These are phyloP conservation scores for Pseudocercospora musae DNA, from an alignment of 2,329 filamentous ascomycete species.

Conservation along the genomic window DNA sequence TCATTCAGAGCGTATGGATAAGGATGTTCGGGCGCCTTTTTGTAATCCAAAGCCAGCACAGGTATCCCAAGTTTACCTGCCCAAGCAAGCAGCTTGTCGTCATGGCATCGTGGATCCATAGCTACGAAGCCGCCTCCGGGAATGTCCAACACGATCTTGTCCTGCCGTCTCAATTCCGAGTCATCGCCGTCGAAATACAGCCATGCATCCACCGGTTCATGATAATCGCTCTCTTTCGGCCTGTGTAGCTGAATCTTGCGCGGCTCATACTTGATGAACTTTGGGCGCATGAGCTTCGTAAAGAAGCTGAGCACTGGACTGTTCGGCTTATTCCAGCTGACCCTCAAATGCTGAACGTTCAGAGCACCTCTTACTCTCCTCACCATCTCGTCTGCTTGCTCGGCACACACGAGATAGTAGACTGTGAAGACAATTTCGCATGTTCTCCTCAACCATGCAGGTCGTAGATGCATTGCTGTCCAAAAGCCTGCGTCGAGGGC, in stretches of 20 bases:
- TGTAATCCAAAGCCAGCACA: conserved; percentile 86
- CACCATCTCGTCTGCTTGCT: conserved; percentile 95
- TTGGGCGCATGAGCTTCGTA: conserved; percentile 69
- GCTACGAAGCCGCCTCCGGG: conserved; percentile 94
- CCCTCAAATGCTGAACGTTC: conserved; percentile 85
- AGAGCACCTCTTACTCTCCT: conserved; percentile 81
- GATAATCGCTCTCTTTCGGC: conserved; percentile 75
- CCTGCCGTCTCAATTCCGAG: conserved; percentile 70
- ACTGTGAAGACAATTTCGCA: conserved; percentile 78
- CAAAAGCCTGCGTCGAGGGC: conserved; percentile 95
- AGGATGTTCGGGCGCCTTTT: conserved; percentile 78
- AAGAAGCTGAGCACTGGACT: conserved; percentile 79
- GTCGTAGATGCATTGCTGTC: conserved; percentile 90
- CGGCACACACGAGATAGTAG: conserved; percentile 90
- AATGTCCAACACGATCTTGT: conserved; percentile 78
- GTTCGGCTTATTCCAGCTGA: conserved; percentile 93
- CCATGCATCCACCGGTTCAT: conserved; percentile 79
- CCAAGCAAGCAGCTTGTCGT: conserved; percentile 93
- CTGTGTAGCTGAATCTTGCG: conserved; percentile 80
- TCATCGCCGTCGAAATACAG: conserved; percentile 90
- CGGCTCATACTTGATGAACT: conserved; percentile 76
- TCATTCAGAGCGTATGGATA: conserved; percentile 85
- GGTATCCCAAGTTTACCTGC: conserved; percentile 85
- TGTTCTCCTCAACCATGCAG: conserved; percentile 76
- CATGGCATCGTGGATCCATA: conserved; percentile 91